A percentile compares a stretch with the other conserved stretches of the same genome.
Evolutionary conservation across 148 eudicot species (phyloP).

Genomic region (Nepenthes mirabilis): DNA sequence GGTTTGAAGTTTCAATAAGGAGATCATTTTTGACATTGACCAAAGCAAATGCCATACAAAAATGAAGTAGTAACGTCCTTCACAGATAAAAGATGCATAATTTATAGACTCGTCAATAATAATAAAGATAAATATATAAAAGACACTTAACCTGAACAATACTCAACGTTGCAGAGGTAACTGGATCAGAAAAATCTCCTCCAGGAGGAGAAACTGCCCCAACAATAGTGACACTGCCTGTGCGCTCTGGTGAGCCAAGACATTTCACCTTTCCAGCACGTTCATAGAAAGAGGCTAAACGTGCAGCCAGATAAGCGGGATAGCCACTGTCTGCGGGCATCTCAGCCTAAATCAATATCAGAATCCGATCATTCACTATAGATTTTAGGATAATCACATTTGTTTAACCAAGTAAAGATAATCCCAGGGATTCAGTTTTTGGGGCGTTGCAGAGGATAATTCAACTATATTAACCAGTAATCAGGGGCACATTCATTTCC

Average conservation of each 20-base stretch:
- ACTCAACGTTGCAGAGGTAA: conserved; percentile 95
- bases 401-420: not conserved
- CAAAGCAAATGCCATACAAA: no score
- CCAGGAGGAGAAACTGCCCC: conserved; percentile 99
- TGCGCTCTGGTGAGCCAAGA: conserved; percentile 96
- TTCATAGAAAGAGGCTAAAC: conserved; percentile 96
- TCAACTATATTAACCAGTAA: no score
- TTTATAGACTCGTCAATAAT: no score
- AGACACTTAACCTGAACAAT: conserved; percentile 76
- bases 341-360: conserved; percentile 50
- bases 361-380: not conserved
- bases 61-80: not conserved
- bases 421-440: not conserved
- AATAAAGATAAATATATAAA: not conserved
- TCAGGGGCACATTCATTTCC: no score
- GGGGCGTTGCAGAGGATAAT: not conserved
- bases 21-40: no score
- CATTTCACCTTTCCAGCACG: conserved; percentile 99
- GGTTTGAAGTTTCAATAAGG: no score
- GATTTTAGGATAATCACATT: not conserved
- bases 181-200: conserved; percentile 99
- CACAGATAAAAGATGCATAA: not conserved
- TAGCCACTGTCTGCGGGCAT: conserved; percentile 99
- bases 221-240: conserved; percentile 97
- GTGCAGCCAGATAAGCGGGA: conserved; percentile 99